Evolutionary conservation across 495 filamentous ascomycete genomes (phyloP).

Genomic region (Staphylotrichum longicolle): DNA sequence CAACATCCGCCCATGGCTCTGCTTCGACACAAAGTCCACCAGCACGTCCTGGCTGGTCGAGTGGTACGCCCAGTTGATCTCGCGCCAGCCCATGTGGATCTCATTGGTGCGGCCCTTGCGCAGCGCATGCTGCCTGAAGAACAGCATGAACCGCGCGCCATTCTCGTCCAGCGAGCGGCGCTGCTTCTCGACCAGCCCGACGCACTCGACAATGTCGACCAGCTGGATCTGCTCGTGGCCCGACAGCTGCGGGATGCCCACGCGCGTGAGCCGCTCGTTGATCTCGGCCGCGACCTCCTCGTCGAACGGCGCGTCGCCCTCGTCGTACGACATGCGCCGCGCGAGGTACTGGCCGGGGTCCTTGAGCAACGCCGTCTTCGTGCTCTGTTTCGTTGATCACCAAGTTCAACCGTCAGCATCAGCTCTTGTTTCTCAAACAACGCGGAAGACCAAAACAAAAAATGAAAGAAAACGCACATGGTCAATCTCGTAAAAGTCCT

Average conservation of each 20-base stretch:
- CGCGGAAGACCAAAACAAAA: not conserved
- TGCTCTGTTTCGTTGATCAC: slow-evolving; percentile 12
- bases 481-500: slow-evolving; percentile 62
- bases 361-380: slow-evolving; percentile 24
- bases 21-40: slow-evolving; percentile 77
- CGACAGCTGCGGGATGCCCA: slow-evolving; percentile 78
- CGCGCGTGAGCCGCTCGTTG: slow-evolving; percentile 71
- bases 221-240: slow-evolving; percentile 87
- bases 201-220: slow-evolving; percentile 83
- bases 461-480: slow-evolving; percentile 19
- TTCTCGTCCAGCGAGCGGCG: slow-evolving; percentile 90
- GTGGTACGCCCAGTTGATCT: slow-evolving; percentile 93
- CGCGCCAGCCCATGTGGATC: slow-evolving; percentile 80
- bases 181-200: slow-evolving; percentile 83
- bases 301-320: slow-evolving; percentile 61
- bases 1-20: slow-evolving; percentile 71
- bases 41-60: slow-evolving; percentile 91
- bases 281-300: slow-evolving; percentile 69
- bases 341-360: slow-evolving; percentile 30
- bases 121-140: slow-evolving; percentile 82
- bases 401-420: not conserved
- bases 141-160: slow-evolving; percentile 83
- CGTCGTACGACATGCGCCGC: slow-evolving; percentile 45
- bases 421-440: no score
- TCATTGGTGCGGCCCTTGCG: slow-evolving; percentile 62